A percentile compares a stretch with the other conserved stretches of the same genome.
Conservation (phyloP, 495 filamentous ascomycete species). For the Halenospora varia region DNA sequence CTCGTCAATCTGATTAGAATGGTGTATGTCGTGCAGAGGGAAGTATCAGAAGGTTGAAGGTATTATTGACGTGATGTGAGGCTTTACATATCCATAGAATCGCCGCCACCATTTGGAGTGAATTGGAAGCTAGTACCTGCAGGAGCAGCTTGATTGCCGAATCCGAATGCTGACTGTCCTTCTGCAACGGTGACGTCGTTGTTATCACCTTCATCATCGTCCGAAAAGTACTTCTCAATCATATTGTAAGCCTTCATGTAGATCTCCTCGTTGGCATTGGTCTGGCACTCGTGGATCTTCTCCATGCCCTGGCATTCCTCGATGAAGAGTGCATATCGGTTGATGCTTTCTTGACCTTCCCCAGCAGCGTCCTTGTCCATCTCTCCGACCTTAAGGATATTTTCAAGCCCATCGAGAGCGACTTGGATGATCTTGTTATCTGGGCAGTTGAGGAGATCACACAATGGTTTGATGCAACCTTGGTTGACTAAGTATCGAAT, state of each 20-base stretch:
- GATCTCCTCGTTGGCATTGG: constrained; percentile 99
- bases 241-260: constrained; percentile 99
- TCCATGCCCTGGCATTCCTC: constrained; percentile 99
- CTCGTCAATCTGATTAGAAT: constrained; percentile 18
- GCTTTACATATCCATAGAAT: constrained; percentile 98
- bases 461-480: constrained; percentile 96
- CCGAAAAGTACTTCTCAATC: constrained; percentile 99
- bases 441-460: constrained; percentile 92
- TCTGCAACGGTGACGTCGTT: constrained; percentile 49
- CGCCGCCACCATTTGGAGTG: constrained; percentile 82
- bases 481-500: constrained; percentile 90
- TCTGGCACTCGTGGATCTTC: constrained; percentile 99
- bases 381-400: constrained; percentile 98
- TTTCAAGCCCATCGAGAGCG: constrained; percentile 96
- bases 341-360: constrained; percentile 73
- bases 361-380: constrained; percentile 90
- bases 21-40: constrained; percentile 6
- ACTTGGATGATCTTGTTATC: constrained; percentile 99
- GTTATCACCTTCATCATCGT: constrained; percentile 85
- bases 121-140: constrained; percentile 84
- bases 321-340: constrained; percentile 96
- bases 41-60: constrained; percentile 5
- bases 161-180: constrained; percentile 75
- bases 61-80: background rate
- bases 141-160: constrained; percentile 70